phyloP scores from a whole-genome alignment of 2,329 filamentous ascomycete genomes.

The Aspergillus niger region DNA sequence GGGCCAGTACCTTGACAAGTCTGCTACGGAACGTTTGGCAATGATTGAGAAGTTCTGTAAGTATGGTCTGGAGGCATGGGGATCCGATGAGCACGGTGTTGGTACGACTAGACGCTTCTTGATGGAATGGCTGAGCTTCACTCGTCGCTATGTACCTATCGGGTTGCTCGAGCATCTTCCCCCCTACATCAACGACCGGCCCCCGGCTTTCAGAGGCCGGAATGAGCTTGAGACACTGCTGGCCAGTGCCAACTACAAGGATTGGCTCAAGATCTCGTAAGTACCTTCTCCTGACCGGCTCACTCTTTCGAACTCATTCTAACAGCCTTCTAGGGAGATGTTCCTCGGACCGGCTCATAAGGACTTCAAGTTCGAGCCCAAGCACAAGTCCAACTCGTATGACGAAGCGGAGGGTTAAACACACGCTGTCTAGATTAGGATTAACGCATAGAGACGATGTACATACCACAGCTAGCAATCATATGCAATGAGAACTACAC shows the following conservation, averaged over 20 bases:
- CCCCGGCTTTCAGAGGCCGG: conserved; percentile 78
- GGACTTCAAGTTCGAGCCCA: conserved; percentile 91
- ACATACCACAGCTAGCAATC: not conserved
- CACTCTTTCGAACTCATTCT: conserved; percentile 8
- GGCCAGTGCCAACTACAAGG: conserved; percentile 86
- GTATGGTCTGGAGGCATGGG: conserved; percentile 93
- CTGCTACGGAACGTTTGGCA: conserved; percentile 77
- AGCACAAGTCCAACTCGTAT: conserved; percentile 95
- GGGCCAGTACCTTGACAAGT: conserved; percentile 94
- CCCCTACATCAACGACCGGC: conserved; percentile 83
- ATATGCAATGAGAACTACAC: not conserved
- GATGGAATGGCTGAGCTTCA: conserved; percentile 93
- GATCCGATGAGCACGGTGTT: conserved; percentile 89
- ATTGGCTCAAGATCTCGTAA: conserved; percentile 98
- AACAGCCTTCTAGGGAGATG: conserved; percentile 72
- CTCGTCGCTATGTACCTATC: conserved; percentile 86
- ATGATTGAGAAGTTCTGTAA: conserved; percentile 88
- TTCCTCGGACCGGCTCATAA: conserved; percentile 89
- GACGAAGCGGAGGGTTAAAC: conserved; percentile 64
- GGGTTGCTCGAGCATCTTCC: conserved; percentile 87
- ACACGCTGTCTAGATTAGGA: not conserved
- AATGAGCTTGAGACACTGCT: conserved; percentile 94
- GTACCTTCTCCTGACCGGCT: conserved; percentile 36
- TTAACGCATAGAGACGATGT: not conserved
- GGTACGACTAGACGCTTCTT: conserved; percentile 89